Percentiles rank a stretch among this genome's conserved stretches.
Conservation (phyloP, 1,139 yeast species). For the Debaryomycetaceae sp. region DNA sequence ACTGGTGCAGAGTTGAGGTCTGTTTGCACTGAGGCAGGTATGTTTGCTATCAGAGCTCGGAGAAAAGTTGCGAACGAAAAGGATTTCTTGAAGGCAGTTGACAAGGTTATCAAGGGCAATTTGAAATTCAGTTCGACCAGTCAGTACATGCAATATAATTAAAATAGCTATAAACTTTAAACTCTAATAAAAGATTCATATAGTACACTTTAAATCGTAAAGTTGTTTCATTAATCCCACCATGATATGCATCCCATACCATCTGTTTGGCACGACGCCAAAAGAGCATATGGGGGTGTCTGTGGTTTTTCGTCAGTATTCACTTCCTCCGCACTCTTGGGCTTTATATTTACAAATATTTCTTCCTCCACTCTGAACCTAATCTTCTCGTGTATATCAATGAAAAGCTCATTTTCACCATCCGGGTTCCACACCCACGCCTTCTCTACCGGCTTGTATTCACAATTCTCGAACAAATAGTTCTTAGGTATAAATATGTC, state of each 20-base stretch:
- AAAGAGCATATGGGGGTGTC: slow-evolving; percentile 73
- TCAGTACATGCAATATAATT: slow-evolving; percentile 97
- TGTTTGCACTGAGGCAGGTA: slow-evolving; percentile 97
- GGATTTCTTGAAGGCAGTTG: slow-evolving; percentile 95
- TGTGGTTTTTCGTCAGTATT: slow-evolving; percentile 31
- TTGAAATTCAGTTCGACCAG: slow-evolving; percentile 96
- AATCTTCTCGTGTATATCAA: slow-evolving; percentile 88
- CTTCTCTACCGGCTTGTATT: slow-evolving; percentile 67
- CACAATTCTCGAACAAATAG: slow-evolving; percentile 75
- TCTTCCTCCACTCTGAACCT: slow-evolving; percentile 90
- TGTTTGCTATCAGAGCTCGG: slow-evolving; percentile 98
- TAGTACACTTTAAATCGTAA: not conserved
- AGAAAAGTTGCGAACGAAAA: slow-evolving; percentile 97
- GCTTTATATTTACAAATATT: slow-evolving; percentile 76
- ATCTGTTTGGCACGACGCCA: slow-evolving; percentile 92
- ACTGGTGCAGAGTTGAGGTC: slow-evolving; percentile 98
- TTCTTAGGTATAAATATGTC: slow-evolving; percentile 86
- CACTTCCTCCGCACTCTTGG: slow-evolving; percentile 61
- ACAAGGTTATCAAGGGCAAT: slow-evolving; percentile 97
- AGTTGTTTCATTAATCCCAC: slow-evolving; percentile 64
- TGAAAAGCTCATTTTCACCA: slow-evolving; percentile 67
- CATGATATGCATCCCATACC: slow-evolving; percentile 96
- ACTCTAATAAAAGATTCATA: not conserved
- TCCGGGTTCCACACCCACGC: slow-evolving; percentile 95
- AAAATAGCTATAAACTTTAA: slow-evolving; percentile 4